Percentiles rank a stretch among this genome's conserved stretches.
These are phyloP conservation scores for Tylopilus plumbeoviolaceoides DNA, from an alignment of 768 basidiomycete genomes.

Conservation along the genomic window DNA sequence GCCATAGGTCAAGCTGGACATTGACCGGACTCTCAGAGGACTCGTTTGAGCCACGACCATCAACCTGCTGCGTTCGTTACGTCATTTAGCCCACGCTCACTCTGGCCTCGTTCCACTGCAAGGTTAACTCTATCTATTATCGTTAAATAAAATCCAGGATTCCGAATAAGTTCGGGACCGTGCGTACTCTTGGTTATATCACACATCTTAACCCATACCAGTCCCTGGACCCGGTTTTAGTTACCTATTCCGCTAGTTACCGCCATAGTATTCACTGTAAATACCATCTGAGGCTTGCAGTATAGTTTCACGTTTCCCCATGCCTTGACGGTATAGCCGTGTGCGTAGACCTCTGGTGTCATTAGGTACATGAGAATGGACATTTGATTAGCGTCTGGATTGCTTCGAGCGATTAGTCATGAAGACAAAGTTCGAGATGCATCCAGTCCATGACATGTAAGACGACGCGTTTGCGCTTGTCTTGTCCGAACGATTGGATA, in stretches of 20 bases:
- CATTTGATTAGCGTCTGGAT: conserved; percentile 3
- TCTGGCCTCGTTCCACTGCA: neutral
- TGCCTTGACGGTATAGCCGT: conserved; percentile 4
- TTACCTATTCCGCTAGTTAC: conserved; percentile 7
- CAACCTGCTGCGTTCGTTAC: neutral
- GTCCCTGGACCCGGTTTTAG: conserved; percentile 1
- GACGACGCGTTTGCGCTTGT: neutral
- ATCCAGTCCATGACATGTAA: conserved; percentile 11
- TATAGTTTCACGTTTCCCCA: neutral
- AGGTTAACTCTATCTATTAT: conserved; percentile 18
- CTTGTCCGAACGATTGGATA: neutral
- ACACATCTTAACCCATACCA: neutral
- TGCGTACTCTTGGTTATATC: conserved; percentile 5
- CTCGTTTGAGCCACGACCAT: conserved; percentile 6
- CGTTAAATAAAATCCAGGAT: conserved; percentile 12
- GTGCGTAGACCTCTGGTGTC: neutral
- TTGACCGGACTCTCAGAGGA: conserved; percentile 11
- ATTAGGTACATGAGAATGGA: conserved; percentile 11
- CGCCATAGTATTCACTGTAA: conserved; percentile 11
- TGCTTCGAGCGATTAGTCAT: conserved; percentile 1
- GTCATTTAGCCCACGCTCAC: conserved; percentile 11
- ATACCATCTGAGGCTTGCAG: neutral
- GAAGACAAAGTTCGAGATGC: neutral
- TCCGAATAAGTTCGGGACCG: conserved; percentile 16
- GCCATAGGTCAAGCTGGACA: conserved; percentile 26